Evolutionary conservation across 352 stramenopile genomes (phyloP).

Genomic region (Phytophthora rubi): DNA sequence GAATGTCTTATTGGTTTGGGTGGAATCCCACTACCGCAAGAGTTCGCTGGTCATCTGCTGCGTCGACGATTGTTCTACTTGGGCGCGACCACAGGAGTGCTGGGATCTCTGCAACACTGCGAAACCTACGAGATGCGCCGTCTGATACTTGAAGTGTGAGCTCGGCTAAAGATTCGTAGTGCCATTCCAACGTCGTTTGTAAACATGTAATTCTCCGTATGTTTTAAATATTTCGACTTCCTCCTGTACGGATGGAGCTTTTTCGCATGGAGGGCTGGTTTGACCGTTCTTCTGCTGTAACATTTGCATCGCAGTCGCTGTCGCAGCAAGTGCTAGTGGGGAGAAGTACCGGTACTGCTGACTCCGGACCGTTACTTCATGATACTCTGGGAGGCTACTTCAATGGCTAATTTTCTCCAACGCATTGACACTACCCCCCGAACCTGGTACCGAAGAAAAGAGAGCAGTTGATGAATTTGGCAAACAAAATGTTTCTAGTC

Average conservation of each 20-base stretch:
- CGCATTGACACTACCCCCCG: too few species aligned
- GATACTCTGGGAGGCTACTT: too few species aligned
- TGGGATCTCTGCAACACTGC: conserved; percentile 31
- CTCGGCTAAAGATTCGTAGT: not conserved
- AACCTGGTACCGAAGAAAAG: too few species aligned
- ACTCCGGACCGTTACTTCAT: too few species aligned
- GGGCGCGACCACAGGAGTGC: conserved; percentile 23
- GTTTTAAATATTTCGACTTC: not conserved
- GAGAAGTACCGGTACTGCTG: too few species aligned
- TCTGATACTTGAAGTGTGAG: conserved; percentile 15
- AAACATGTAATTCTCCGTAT: not conserved
- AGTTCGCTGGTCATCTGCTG: conserved; percentile 41
- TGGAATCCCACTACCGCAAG: conserved; percentile 34
- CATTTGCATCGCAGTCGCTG: too few species aligned
- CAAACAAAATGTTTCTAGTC: too few species aligned
- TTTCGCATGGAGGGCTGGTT: not conserved
- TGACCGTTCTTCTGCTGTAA: not conserved
- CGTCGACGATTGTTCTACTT: conserved; percentile 45
- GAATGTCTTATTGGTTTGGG: conserved; percentile 50
- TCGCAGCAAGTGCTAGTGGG: too few species aligned
- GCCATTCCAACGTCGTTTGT: not conserved
- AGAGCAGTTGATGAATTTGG: too few species aligned
- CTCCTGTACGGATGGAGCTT: too few species aligned
- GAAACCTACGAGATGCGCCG: conserved; percentile 29
- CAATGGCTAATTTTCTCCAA: too few species aligned